phyloP scores from a whole-genome alignment of 768 basidiomycete genomes.

The Nidularia pulvinata region DNA sequence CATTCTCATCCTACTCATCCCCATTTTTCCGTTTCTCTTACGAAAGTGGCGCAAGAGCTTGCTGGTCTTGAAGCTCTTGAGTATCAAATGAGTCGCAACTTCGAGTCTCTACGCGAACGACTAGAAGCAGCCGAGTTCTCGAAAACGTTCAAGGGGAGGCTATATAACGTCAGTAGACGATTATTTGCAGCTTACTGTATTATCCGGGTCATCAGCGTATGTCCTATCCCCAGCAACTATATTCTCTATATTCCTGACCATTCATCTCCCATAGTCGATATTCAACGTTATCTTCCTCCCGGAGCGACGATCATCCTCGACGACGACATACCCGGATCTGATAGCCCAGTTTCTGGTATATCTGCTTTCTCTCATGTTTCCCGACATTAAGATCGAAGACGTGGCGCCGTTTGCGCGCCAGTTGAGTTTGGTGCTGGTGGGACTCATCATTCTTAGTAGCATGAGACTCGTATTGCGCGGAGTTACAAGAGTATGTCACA shows the following conservation, averaged over 20 bases:
- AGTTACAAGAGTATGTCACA: slow-evolving; percentile 48
- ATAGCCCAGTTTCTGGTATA: slow-evolving; percentile 32
- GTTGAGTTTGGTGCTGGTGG: slow-evolving; percentile 68
- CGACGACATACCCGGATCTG: slow-evolving; percentile 38
- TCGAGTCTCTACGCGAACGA: slow-evolving; percentile 47
- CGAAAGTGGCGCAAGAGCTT: slow-evolving; percentile 51
- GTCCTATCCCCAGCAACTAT: slow-evolving; percentile 15
- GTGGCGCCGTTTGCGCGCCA: slow-evolving; percentile 43
- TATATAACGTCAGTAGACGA: slow-evolving; percentile 43
- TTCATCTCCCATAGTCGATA: slow-evolving; percentile 34
- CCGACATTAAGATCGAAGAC: slow-evolving; percentile 24
- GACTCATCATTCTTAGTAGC: slow-evolving; percentile 73
- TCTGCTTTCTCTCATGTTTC: slow-evolving; percentile 21
- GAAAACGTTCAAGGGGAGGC: slow-evolving; percentile 52
- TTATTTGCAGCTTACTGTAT: slow-evolving; percentile 71
- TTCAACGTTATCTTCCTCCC: slow-evolving; percentile 47
- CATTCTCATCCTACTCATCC: not conserved
- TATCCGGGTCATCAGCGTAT: slow-evolving; percentile 59
- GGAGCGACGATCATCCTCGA: slow-evolving; percentile 22
- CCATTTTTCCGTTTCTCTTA: not conserved
- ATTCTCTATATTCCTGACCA: not conserved
- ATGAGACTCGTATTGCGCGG: slow-evolving; percentile 69
- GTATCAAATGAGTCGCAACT: slow-evolving; percentile 61
- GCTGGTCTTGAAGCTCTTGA: slow-evolving; percentile 67
- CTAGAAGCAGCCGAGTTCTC: slow-evolving; percentile 49